phyloP scores from a whole-genome alignment of 2,329 filamentous ascomycete genomes.

The Pseudocercospora eumusae region DNA sequence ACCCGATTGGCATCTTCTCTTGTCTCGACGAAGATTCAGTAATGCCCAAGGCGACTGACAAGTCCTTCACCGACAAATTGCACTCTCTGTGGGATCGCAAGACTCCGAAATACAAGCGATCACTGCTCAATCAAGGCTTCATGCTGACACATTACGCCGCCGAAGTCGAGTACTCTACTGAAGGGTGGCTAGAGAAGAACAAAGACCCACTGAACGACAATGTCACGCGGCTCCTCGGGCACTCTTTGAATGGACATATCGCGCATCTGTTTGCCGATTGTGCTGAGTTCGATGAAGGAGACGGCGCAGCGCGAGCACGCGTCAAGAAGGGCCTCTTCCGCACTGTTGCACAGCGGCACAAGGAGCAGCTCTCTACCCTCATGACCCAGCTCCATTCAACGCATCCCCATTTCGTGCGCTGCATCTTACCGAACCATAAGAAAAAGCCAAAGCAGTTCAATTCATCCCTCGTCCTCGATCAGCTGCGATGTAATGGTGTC shows the following conservation, averaged over 20 bases:
- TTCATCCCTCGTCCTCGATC: conserved; percentile 89
- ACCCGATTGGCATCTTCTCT: conserved; percentile 98
- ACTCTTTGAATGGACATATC: conserved; percentile 79
- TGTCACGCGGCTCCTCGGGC: conserved; percentile 81
- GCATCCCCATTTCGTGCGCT: conserved; percentile 96
- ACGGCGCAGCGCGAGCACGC: conserved; percentile 67
- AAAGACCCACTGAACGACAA: conserved; percentile 99
- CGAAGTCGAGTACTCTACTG: conserved; percentile 94
- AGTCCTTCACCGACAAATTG: conserved; percentile 96
- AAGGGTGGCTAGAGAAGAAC: conserved; percentile 97
- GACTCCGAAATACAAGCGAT: conserved; percentile 86
- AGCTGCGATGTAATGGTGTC: conserved; percentile 97
- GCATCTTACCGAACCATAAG: conserved; percentile 97
- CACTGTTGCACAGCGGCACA: conserved; percentile 94
- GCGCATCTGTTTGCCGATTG: conserved; percentile 86
- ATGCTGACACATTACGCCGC: conserved; percentile 96
- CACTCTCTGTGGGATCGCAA: conserved; percentile 96
- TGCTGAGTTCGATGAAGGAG: conserved; percentile 74
- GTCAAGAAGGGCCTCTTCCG: conserved; percentile 98
- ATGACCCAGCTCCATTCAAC: conserved; percentile 95
- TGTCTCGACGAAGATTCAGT: conserved; percentile 97
- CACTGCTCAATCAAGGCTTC: conserved; percentile 86
- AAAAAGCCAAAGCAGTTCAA: conserved; percentile 93
- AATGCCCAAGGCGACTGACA: conserved; percentile 98
- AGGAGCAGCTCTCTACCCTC: conserved; percentile 94